Base-by-base conservation (phyloP, 208 protist species). In the Trypanosoma lewisi region DNA sequence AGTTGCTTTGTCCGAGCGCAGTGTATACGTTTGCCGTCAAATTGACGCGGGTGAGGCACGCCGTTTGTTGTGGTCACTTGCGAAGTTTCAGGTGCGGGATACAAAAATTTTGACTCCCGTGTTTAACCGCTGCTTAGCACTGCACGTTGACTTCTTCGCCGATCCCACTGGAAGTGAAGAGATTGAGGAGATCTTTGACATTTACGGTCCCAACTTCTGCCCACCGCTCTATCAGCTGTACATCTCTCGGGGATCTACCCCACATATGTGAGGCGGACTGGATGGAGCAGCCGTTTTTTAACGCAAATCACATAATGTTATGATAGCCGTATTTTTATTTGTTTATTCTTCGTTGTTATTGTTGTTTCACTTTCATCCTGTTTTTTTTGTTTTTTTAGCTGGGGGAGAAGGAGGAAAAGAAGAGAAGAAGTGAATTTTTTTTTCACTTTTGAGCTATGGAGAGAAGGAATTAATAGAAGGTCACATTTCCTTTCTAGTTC, bases 161-260 rank as follows among this genome's bases (percentile, higher is more conserved):
- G 88, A 96, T 69, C 87, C 88, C 39, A 92, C 86, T 19, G 91
- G 91, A 23, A 90, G 85, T 25, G 91, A 96, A 63, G 91, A 96
- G 68, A 87, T 96, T 45, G 87, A 96, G 50, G 91, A 96, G 69
- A 89, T 96, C 19, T 96, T 96, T 57, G 87, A 96, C 60, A 65
- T 84, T 31, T 94, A 90, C 61, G 91, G 91, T 2, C 78, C 87
- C 12, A 89, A 83, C 58, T 69, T 84, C 50, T 96, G 91, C 65
- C 88, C 87, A 17, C 85, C 80, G 50, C 78, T 96, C 28, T 96
- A 96, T 48, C 83, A 96, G 65, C 56, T 96, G 44, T 96, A 96
- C 73, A 80, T 92, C 58, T 92, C 85, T 4, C 77, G 91, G 4
- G 89, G 89, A 9, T 53, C 56, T 8, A 55, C 61, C 28, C 60